Base-by-base conservation (phyloP, 2,329 filamentous ascomycete genomes). In the Coniochaeta sp. region DNA sequence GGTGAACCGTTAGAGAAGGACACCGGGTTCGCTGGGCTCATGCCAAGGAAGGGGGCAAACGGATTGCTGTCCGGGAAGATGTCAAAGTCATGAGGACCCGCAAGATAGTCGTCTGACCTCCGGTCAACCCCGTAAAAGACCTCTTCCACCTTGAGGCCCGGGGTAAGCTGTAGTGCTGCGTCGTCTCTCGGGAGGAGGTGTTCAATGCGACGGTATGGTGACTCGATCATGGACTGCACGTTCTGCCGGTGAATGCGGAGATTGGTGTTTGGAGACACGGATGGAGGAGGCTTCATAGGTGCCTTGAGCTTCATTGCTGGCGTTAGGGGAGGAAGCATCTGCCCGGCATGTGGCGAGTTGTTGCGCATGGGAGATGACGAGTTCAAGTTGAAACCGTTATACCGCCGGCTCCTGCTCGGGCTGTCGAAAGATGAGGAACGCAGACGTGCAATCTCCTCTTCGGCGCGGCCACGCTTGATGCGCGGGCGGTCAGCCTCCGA, bases 381-480 rank as follows among this genome's bases (percentile, higher is more conserved):
- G 16, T 73, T 66, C 8, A 79, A 77, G 31, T 76, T 68, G 51
- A 75, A 73, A 5, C 69, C 74, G 55, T 76, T 71, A 52, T 73
- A 73, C 12, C 79, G 77, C 38, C 83, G 78, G 60, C 73, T 70
- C 71, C 89, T 91, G 48, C 83, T 88, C 4, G 94, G 94, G 63
- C 91, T 97, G 62, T 96, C 91, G 61, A 91, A 92, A 2, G 91
- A 96, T 1, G 92, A 96, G 56, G 88, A 89, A 58, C 94, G 87
- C 51, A 97, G 86, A 35, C 92, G 89, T 45, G 88, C 89, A 73
- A 99, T 96, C 68, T 96, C 94, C 61, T 95, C 91, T 67, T 97
- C 94, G 14, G 94, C 94, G 55, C 92, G 87, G 27, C 92, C 92
- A 54, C 89, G 86, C 73, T 92, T 95, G 61, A 91, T 85, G 51